Evolutionary conservation across 306 rosid species (phyloP), one percentile per base, ranked within the genome.

Genomic region (Ochetophila trinervis): DNA sequence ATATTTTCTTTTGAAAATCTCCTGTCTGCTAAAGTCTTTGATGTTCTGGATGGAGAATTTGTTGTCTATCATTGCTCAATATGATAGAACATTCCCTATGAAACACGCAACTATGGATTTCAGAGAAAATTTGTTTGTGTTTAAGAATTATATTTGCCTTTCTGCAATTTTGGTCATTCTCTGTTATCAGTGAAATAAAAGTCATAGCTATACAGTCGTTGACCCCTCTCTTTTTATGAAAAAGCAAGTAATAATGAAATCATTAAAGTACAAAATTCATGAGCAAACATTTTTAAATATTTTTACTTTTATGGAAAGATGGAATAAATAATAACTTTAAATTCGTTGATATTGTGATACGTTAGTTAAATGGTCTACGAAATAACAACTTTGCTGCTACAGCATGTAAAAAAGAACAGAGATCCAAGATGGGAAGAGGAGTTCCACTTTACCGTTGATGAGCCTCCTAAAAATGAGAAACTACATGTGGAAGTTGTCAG

Each of bases 371-470:
- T 64, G 55, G 27, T 50, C 13, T 52, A 24, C 44, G 77, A 48
- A n/a, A 53, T 65, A 62, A 65, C 36, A 27, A 50, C 50, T 57
- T 60, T 50, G 57, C 45, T 40, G 18, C 44, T 78, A 45, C 66
- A 91, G 96, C 70, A 4, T 22, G 18, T 92, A 63, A 92, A 87
- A 71, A 92, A 87, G 79, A 89, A 68, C 74, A 85, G 92, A 76
- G 95, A 92, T 79, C 98, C 98, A 15, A 84, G 95, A 56, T 92
- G 98, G 98, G 96, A 79, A 34, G 96, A 92, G 62, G 93, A 92
- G 65, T 92, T 92, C 53, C 71, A 78, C 34, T 89, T 85, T 74
- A 62, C 50, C 79, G 72, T 85, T 67, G 91, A 89, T 13, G 86
- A 89, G 64, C 91, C 95, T 75, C 98, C 98, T 30, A 76, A 71